A percentile compares a stretch with the other conserved stretches of the same genome.
phyloP scores from a whole-genome alignment of 805 yeast species.

The Teunomyces pallodes region DNA sequence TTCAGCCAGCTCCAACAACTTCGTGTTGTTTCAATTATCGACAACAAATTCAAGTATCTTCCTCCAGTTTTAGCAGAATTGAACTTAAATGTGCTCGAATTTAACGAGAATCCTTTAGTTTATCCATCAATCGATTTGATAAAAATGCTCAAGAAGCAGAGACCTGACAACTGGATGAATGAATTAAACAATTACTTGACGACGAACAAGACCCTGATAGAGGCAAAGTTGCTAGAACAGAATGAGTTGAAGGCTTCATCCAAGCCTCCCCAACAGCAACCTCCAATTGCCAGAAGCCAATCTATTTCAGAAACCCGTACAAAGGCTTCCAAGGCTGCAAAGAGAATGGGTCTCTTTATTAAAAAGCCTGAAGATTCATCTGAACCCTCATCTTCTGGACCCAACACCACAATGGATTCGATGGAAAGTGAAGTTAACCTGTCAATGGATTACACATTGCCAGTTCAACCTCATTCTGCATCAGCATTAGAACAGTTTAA shows the following conservation, averaged over 20 bases:
- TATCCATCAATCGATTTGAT: conserved; percentile 41
- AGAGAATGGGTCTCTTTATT: conserved; percentile 73
- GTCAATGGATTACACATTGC: conserved; percentile 2
- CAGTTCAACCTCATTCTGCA: conserved; percentile 5
- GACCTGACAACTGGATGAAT: conserved; percentile 46
- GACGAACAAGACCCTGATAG: conserved; percentile 32
- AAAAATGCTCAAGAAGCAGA: conserved; percentile 34
- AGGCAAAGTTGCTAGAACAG: conserved; percentile 21
- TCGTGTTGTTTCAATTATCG: conserved; percentile 58
- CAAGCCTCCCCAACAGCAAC: conserved; percentile 7
- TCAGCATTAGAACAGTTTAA: neutral
- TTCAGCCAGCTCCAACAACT: conserved; percentile 37
- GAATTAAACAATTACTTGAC: conserved; percentile 38
- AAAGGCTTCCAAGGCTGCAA: conserved; percentile 61
- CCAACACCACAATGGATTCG: neutral
- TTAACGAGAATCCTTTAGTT: conserved; percentile 60
- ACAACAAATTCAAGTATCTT: conserved; percentile 54
- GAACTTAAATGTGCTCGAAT: conserved; percentile 55
- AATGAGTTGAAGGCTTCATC: conserved; percentile 7
- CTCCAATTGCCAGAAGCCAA: conserved; percentile 26
- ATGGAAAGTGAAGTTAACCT: neutral
- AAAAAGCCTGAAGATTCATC: conserved; percentile 29
- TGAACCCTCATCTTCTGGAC: neutral
- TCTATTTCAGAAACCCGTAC: conserved; percentile 37
- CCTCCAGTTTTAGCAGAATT: conserved; percentile 54